Evolutionary conservation across 495 filamentous ascomycete species (phyloP).

Genomic region (Neurospora sp.): DNA sequence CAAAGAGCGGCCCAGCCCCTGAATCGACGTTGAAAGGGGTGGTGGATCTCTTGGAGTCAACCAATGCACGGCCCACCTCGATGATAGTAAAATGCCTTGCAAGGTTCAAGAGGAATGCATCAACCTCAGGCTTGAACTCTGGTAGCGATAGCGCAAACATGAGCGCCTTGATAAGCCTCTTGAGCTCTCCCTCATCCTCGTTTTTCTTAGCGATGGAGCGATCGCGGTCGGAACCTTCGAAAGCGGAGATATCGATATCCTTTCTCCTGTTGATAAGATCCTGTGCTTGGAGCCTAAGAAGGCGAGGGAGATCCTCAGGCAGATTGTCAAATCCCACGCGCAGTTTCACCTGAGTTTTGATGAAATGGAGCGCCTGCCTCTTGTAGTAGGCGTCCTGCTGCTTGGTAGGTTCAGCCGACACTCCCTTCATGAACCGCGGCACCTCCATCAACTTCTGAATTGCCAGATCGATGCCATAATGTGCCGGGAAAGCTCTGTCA

Average conservation of each 20-base stretch:
- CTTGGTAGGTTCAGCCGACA: slow-evolving; percentile 28
- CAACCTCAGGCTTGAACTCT: slow-evolving; percentile 65
- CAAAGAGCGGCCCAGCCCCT: slow-evolving; percentile 75
- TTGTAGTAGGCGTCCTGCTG: slow-evolving; percentile 82
- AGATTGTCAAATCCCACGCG: slow-evolving; percentile 78
- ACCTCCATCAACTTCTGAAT: slow-evolving; percentile 75
- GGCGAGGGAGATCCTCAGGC: slow-evolving; percentile 75
- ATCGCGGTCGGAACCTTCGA: slow-evolving; percentile 63
- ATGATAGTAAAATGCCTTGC: slow-evolving; percentile 84
- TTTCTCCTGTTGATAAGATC: slow-evolving; percentile 65
- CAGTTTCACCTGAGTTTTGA: slow-evolving; percentile 80
- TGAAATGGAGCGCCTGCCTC: slow-evolving; percentile 76
- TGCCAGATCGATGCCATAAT: slow-evolving; percentile 78
- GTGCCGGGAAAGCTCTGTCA: slow-evolving; percentile 77
- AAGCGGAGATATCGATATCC: slow-evolving; percentile 47
- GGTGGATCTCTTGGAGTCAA: slow-evolving; percentile 58
- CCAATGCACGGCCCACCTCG: slow-evolving; percentile 75
- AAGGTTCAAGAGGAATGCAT: slow-evolving; percentile 62
- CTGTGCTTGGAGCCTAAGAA: slow-evolving; percentile 79
- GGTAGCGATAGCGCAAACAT: slow-evolving; percentile 78
- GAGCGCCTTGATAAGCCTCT: slow-evolving; percentile 78
- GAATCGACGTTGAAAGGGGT: slow-evolving; percentile 72
- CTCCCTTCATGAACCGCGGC: slow-evolving; percentile 44
- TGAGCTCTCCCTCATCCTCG: slow-evolving; percentile 66
- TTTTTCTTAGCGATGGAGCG: slow-evolving; percentile 79